Percentiles rank a stretch among this genome's conserved stretches.
These are phyloP conservation scores for Hysterangium stoloniferum DNA, from an alignment of 768 basidiomycete genomes.

Conservation along the genomic window DNA sequence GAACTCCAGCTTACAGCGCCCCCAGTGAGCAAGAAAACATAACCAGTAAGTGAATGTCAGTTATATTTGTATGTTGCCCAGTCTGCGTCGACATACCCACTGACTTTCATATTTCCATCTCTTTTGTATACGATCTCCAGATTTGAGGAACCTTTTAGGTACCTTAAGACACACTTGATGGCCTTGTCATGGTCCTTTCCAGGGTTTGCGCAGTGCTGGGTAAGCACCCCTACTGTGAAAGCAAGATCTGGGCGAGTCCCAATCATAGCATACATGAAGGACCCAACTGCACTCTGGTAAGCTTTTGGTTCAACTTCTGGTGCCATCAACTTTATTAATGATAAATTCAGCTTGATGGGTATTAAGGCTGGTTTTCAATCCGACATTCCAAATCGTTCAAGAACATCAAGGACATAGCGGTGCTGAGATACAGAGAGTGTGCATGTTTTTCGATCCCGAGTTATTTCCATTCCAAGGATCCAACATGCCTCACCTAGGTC, in stretches of 20 bases:
- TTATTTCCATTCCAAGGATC: background rate
- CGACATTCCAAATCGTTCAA: background rate
- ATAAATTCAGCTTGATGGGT: background rate
- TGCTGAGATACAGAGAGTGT: background rate
- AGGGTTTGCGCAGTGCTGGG: background rate
- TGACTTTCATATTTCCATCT: too few species aligned
- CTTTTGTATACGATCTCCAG: too few species aligned
- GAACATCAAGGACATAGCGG: background rate
- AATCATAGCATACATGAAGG: conserved; percentile 17
- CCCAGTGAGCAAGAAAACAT: conserved; percentile 26
- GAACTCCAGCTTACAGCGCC: conserved; percentile 24
- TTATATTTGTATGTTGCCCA: conserved; percentile 24
- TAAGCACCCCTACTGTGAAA: conserved; percentile 7
- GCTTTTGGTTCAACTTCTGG: background rate
- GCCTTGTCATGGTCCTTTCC: background rate
- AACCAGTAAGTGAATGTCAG: conserved; percentile 20
- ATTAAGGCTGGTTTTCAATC: background rate
- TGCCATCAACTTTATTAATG: background rate
- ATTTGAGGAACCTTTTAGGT: conserved; percentile 1
- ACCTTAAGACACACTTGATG: conserved; percentile 4
- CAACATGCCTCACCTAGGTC: background rate
- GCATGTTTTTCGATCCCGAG: background rate
- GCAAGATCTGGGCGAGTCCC: conserved; percentile 13
- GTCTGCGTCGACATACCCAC: conserved; percentile 19
- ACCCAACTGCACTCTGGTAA: conserved; percentile 10